Percentiles rank a stretch among this genome's conserved stretches.
These are phyloP conservation scores for Neonectria magnoliae DNA, from an alignment of 2,329 filamentous ascomycete genomes.

Conservation along the genomic window DNA sequence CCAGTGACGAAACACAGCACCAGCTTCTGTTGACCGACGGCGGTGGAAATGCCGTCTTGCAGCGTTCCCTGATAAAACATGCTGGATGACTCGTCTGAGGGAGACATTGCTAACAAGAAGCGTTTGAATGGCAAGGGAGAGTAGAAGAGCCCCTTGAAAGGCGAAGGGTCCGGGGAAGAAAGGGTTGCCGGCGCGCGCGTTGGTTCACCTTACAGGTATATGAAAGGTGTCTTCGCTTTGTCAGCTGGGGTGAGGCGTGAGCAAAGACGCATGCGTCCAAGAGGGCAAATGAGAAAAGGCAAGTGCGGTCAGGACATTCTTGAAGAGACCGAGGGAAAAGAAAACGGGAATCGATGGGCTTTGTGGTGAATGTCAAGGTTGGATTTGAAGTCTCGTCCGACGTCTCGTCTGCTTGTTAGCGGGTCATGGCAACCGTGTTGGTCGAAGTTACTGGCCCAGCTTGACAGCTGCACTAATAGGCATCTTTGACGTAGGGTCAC, in stretches of 20 bases:
- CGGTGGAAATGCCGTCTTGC: slow-evolving; percentile 81
- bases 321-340: background rate
- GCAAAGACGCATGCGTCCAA: background rate
- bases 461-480: slow-evolving; percentile 4
- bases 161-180: background rate
- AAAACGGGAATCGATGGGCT: slow-evolving; percentile 16
- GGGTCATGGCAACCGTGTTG: slow-evolving; percentile 6
- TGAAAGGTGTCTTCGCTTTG: slow-evolving; percentile 39
- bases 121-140: background rate
- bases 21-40: slow-evolving; percentile 78
- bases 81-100: background rate
- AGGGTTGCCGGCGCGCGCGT: slow-evolving; percentile 10
- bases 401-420: slow-evolving; percentile 3
- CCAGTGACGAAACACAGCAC: slow-evolving; percentile 88
- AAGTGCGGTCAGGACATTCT: slow-evolving; percentile 1
- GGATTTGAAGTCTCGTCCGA: slow-evolving; percentile 1
- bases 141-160: background rate
- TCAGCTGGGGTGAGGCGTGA: slow-evolving; percentile 16
- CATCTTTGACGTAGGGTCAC: slow-evolving; percentile 16
- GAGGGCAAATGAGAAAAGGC: slow-evolving; percentile 1
- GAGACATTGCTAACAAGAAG: background rate
- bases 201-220: slow-evolving; percentile 20
- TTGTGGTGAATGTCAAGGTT: slow-evolving; percentile 9
- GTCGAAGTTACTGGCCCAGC: slow-evolving; percentile 1
- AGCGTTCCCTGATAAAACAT: slow-evolving; percentile 88